These are phyloP conservation scores for Phlebiopsis flavidoalba DNA, from an alignment of 768 basidiomycete genomes.

Conservation along the genomic window DNA sequence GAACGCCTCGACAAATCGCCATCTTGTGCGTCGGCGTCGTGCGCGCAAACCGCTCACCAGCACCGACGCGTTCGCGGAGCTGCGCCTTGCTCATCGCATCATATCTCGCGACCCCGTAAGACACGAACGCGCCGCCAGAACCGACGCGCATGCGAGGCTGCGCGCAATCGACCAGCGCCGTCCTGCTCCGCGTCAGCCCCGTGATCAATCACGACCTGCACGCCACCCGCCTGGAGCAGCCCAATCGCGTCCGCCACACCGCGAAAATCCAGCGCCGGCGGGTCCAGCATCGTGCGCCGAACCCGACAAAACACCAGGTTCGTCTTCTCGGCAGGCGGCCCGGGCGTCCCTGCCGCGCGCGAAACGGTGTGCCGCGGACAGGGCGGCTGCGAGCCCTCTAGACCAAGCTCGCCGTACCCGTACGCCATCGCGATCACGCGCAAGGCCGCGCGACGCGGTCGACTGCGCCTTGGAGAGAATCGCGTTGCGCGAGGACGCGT, in stretches of 20 bases:
- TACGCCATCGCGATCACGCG: constrained; percentile 92
- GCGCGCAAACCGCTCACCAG: constrained; percentile 83
- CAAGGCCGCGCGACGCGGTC: constrained; percentile 70
- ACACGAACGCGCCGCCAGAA: constrained; percentile 28
- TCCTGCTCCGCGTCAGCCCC: constrained; percentile 89
- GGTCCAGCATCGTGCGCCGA: constrained; percentile 94
- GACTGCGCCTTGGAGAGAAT: constrained; percentile 68
- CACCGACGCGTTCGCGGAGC: constrained; percentile 75
- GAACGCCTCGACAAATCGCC: constrained; percentile 92
- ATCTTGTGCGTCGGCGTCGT: constrained; percentile 98
- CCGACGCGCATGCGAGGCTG: constrained; percentile 74
- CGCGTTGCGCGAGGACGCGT: constrained; percentile 58
- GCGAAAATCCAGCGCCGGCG: constrained; percentile 72
- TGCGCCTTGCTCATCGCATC: constrained; percentile 81
- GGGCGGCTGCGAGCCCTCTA: constrained; percentile 28
- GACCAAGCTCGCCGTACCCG: constrained; percentile 54
- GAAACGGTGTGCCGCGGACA: constrained; percentile 14
- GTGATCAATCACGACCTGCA: constrained; percentile 98
- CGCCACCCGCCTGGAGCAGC: constrained; percentile 76
- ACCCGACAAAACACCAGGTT: constrained; percentile 80
- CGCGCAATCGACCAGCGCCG: constrained; percentile 85
- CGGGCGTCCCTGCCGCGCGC: constrained; percentile 21
- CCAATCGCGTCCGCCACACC: constrained; percentile 90
- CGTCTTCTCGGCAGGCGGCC: constrained; percentile 26
- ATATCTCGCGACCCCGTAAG: constrained; percentile 56